These are phyloP conservation scores for Amphirosellinia nigrospora DNA, from an alignment of 495 filamentous ascomycete genomes.

Conservation along the genomic window DNA sequence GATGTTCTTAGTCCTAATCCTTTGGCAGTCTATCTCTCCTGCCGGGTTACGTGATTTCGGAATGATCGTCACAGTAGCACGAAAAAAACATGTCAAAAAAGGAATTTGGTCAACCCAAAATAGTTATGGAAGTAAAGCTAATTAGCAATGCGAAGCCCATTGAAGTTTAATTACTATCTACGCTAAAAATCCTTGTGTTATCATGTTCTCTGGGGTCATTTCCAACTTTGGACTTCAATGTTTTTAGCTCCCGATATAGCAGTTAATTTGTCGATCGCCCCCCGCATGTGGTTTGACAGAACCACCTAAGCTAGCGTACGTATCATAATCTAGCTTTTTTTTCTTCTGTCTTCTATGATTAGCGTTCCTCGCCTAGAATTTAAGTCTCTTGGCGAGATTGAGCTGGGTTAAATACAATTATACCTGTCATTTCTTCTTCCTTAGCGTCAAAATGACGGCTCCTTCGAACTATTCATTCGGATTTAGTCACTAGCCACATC, in stretches of 20 bases:
- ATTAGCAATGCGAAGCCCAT: constrained; percentile 7
- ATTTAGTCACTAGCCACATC: background rate
- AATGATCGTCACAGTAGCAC: constrained; percentile 18
- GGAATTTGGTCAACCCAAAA: constrained; percentile 8
- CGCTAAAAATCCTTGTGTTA: background rate
- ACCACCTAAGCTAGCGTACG: background rate
- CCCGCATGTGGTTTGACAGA: constrained; percentile 12
- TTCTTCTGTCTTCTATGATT: background rate
- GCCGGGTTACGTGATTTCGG: background rate
- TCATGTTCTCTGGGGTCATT: background rate
- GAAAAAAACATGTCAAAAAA: background rate
- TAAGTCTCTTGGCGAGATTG: constrained; percentile 1
- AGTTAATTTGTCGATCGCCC: constrained; percentile 16
- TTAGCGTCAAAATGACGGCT: background rate
- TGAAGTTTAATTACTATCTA: background rate
- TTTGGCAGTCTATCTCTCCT: background rate
- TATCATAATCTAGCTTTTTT: background rate
- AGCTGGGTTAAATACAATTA: constrained; percentile 15
- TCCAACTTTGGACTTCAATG: constrained; percentile 7
- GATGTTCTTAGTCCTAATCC: background rate
- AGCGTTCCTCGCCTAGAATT: constrained; percentile 1
- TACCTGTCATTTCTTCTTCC: background rate
- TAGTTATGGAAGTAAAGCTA: background rate
- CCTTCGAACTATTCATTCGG: background rate
- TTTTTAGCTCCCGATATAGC: background rate